Base-by-base conservation (phyloP, 2,329 filamentous ascomycete species). In the Fusarium penzigii region DNA sequence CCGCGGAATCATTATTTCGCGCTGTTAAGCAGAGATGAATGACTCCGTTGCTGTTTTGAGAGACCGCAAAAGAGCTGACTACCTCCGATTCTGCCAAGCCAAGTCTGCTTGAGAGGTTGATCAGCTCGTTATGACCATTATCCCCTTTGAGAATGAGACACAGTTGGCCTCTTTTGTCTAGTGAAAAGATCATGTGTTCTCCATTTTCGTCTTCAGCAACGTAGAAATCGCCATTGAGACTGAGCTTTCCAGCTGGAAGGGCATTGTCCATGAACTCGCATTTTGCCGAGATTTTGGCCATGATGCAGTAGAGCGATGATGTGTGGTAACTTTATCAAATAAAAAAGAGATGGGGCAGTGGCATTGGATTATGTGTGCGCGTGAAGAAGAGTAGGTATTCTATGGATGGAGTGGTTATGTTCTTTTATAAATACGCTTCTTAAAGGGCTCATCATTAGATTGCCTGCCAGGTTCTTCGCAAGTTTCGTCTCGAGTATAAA, bases 201-300 rank as follows among this genome's bases (percentile, higher is more conserved):
- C 25, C 25, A 10, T 10, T 12, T 9, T 44, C 29, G 36, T 44
- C 42, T 34, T 34, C 10, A 17, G 25, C 29, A 34, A 44, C 25
- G 16, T 10, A n/a, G 36, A 44, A 44, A 11, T 34, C 12, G 25
- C 42, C 42, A 13, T 44, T 16, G 5, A 44, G 42, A 12, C 14
- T 44, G 12, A 44, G 12, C 13, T 29, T n/a, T n/a, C 42, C 13
- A 10, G 42, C 42, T 11, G 42, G 42, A 29, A 44, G n/a, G 17
- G 42, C 42, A 44, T 44, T 44, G 42, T 44, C 42, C 42, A 44
- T 44, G 11, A 44, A 44, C 17, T 44, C 42, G 14, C 42, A 44
- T 14, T n/a, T 44, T 25, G 20, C 20, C 20, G 20, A 25, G 20
- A 25, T 25, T 25, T 7, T 25, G 20, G 20, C 20, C 20, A 25